Percentiles rank a stretch among this genome's conserved stretches.
These are phyloP conservation scores for Bipolaris oryzae DNA, from an alignment of 2,329 filamentous ascomycete species.

Conservation along the genomic window DNA sequence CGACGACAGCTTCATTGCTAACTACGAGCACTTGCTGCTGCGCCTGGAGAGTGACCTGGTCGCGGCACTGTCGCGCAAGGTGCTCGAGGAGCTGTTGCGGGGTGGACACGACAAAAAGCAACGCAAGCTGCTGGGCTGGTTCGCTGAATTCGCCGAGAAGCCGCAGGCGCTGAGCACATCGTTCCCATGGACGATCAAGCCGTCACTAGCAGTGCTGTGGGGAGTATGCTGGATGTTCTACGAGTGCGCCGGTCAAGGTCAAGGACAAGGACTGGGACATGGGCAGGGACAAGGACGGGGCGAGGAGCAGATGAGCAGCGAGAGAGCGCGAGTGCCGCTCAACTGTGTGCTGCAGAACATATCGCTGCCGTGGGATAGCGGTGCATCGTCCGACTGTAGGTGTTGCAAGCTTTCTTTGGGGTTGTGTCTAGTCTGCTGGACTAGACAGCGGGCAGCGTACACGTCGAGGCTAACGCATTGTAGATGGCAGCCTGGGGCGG, in stretches of 20 bases:
- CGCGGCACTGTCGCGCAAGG: constrained; percentile 36
- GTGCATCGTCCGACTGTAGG: constrained; percentile 45
- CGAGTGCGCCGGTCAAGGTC: constrained; percentile 8
- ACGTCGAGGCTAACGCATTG: constrained; percentile 17
- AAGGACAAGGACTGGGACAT: too few relatives aligned
- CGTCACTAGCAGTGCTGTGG: constrained; percentile 52
- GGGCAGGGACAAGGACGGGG: background rate
- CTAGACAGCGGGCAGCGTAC: background rate
- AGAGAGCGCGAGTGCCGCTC: constrained; percentile 28
- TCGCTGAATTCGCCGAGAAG: constrained; percentile 50
- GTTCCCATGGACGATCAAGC: constrained; percentile 54
- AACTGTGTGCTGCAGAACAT: constrained; percentile 36
- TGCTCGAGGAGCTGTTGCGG: constrained; percentile 36
- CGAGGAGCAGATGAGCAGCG: background rate
- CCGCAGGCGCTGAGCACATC: constrained; percentile 47
- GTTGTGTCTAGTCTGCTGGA: background rate
- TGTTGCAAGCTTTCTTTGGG: constrained; percentile 22
- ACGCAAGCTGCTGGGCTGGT: constrained; percentile 45
- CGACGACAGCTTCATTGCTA: constrained; percentile 50
- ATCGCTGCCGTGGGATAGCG: constrained; percentile 33
- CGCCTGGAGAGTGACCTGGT: constrained; percentile 47
- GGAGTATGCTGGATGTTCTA: constrained; percentile 54
- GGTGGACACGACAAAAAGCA: constrained; percentile 42
- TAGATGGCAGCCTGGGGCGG: constrained; percentile 42
- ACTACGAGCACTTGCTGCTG: constrained; percentile 52